Evolutionary conservation across 2,329 filamentous ascomycete species (phyloP).

Genomic region (Zymoseptoria ardabiliae): DNA sequence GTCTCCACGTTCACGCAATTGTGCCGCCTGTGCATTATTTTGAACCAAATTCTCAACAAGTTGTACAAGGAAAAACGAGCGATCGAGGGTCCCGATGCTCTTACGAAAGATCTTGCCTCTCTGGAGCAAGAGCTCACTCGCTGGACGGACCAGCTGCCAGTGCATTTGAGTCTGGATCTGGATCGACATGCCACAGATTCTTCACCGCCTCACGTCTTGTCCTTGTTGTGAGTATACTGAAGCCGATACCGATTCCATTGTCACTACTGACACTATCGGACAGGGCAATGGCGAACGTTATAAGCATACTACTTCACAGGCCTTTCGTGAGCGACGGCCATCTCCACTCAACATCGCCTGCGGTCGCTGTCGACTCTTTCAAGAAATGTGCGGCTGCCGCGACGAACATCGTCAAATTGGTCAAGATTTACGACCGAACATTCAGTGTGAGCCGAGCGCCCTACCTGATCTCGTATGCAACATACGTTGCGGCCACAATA

Average conservation of each 20-base stretch:
- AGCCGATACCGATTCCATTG: background rate
- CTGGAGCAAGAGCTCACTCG: conserved; percentile 3
- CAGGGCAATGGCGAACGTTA: conserved; percentile 43
- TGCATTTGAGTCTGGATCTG: conserved; percentile 4
- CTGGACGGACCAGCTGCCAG: conserved; percentile 6
- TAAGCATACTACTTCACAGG: conserved; percentile 48
- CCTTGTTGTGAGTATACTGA: conserved; percentile 23
- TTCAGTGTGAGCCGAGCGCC: conserved; percentile 44
- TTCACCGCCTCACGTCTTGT: conserved; percentile 9
- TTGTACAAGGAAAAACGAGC: conserved; percentile 6
- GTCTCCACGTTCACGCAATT: conserved; percentile 10
- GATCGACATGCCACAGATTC: conserved; percentile 1
- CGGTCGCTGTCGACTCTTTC: conserved; percentile 38
- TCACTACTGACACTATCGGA: conserved; percentile 1
- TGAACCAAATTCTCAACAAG: conserved; percentile 9
- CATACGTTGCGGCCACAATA: conserved; percentile 49
- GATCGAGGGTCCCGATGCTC: conserved; percentile 1
- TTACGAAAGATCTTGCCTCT: conserved; percentile 4
- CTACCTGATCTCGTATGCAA: conserved; percentile 50
- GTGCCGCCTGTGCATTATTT: conserved; percentile 7
- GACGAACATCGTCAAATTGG: conserved; percentile 37
- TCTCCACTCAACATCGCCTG: conserved; percentile 35
- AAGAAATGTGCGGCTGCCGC: conserved; percentile 43
- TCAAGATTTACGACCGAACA: conserved; percentile 39
- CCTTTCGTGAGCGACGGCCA: conserved; percentile 47